Conservation (phyloP, 1,139 yeast genomes). For the Pichia sp. region DNA sequence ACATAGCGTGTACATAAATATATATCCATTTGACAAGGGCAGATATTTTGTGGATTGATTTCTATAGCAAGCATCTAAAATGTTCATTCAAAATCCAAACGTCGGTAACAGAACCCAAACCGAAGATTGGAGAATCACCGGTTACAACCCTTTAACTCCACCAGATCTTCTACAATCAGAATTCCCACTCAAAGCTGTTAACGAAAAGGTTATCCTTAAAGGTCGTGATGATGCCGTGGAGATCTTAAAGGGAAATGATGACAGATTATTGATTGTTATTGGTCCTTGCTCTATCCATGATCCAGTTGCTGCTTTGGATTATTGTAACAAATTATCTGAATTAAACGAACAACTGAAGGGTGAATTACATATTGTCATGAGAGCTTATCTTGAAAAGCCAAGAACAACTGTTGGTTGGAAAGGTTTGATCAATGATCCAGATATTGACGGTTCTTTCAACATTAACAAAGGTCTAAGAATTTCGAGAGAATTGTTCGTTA, state of each 20-base stretch:
- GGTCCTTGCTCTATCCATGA: slow-evolving; percentile 98
- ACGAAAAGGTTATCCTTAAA: slow-evolving; percentile 52
- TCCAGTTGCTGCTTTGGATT: slow-evolving; percentile 85
- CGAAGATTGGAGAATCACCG: slow-evolving; percentile 84
- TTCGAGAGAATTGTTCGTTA: slow-evolving; percentile 78
- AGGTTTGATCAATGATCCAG: slow-evolving; percentile 95
- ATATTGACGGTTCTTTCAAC: slow-evolving; percentile 86
- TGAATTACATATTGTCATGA: slow-evolving; percentile 84
- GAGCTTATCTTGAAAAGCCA: slow-evolving; percentile 97
- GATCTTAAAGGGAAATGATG: slow-evolving; percentile 69
- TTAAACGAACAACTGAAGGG: slow-evolving; percentile 57
- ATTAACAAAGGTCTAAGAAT: slow-evolving; percentile 91
- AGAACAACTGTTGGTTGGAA: slow-evolving; percentile 99
- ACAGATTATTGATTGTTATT: slow-evolving; percentile 71
- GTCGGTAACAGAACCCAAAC: slow-evolving; percentile 74
- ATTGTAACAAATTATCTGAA: slow-evolving; percentile 57
- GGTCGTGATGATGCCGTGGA: slow-evolving; percentile 75
- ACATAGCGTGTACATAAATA: too few relatives aligned
- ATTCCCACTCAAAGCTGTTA: slow-evolving; percentile 56
- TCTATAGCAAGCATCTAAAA: slow-evolving; percentile 25
- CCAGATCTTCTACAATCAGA: slow-evolving; percentile 94
- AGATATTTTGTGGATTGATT: too few relatives aligned
- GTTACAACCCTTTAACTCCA: slow-evolving; percentile 91
- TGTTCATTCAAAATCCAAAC: slow-evolving; percentile 80
- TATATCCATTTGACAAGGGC: too few relatives aligned